A percentile compares a stretch with the other conserved stretches of the same genome.
phyloP scores from a whole-genome alignment of 1,284 basidiomycete genomes.

The Moniliophthora roreri region DNA sequence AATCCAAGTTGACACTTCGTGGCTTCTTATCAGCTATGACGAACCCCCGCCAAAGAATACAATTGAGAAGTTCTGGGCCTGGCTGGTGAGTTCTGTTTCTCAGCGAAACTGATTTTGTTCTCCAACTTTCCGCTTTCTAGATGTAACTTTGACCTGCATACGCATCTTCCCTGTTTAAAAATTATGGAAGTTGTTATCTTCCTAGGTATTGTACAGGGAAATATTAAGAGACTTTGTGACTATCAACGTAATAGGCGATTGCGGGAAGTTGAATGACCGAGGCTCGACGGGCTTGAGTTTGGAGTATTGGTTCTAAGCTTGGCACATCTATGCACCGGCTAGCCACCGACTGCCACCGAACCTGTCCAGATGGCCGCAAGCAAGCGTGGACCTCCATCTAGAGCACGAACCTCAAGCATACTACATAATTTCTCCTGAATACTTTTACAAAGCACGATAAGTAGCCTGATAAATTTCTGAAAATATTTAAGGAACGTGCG shows the following conservation, averaged over 20 bases:
- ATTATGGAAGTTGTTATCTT: not conserved
- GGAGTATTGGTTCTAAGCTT: not conserved
- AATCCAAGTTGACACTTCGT: slow-evolving; percentile 1
- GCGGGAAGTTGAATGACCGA: no score
- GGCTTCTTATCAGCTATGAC: slow-evolving; percentile 42
- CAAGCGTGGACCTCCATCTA: no score
- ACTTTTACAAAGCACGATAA: slow-evolving; percentile 12
- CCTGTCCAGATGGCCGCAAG: no score
- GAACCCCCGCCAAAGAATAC: slow-evolving; percentile 72
- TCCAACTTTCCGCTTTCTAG: not conserved
- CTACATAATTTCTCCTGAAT: slow-evolving; percentile 13
- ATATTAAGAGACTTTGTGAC: no score
- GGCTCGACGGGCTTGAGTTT: not conserved
- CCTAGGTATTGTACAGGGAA: no score
- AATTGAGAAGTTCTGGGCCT: slow-evolving; percentile 68
- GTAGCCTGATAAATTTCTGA: slow-evolving; percentile 15
- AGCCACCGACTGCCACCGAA: no score
- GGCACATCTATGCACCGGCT: no score
- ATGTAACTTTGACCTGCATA: slow-evolving; percentile 17
- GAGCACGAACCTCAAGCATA: slow-evolving; percentile 2
- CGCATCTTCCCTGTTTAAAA: not conserved
- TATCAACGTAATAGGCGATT: no score
- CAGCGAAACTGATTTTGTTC: not conserved
- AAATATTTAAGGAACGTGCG: slow-evolving; percentile 12
- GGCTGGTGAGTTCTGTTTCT: slow-evolving; percentile 53